Base-by-base conservation (phyloP, 495 filamentous ascomycete species). In the Eremomyces bilateralis region DNA sequence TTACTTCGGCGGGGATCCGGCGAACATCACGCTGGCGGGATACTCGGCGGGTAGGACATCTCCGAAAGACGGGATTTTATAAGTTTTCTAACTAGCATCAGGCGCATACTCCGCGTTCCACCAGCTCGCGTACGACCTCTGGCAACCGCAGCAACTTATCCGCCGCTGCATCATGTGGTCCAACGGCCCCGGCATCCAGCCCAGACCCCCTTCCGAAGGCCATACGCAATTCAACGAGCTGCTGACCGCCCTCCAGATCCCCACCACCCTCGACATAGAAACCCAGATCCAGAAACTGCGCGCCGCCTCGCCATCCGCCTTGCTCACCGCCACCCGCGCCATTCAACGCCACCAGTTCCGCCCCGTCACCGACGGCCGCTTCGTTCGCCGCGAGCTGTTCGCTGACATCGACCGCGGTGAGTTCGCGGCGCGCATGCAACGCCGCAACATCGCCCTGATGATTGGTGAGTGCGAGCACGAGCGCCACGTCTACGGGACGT, bases 151-250 rank as follows among this genome's bases (percentile, higher is more conserved):
- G 37, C 33, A 35, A 5, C 41, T 57, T 10, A 52, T 70, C 36
- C 58, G 53, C 21, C 52, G 60, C 36, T 58, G 49, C n/a, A 53
- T 62, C 22, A 65, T 69, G 52, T 62, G 57, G 43, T 68, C 64
- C 15, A 70, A 71, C 42, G 60, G 61, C 2, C 63, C 65, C 12
- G 64, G 64, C 15, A 52, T 65, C 1, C 66, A 68, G 31, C 67
- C 67, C 0, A 65, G 64, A 44, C 32, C 45, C 0, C 46, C 58
- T 4, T 38, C 46, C 10, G 59, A 56, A 48, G 59, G 63, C 1
- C 66, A 71, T 42, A 40, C 38, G 20, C 66, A 71, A 49, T 68
- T 73, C 48, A 53, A 68, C 40, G 55, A 67, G 35, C 57, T 73
- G 15, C 58, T 71, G 30, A 21, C 41, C 3, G 49, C 50, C 12